Percentiles rank a stretch among this genome's conserved stretches.
Evolutionary conservation across 805 yeast genomes (phyloP).

Genomic region (Spathaspora girioi): DNA sequence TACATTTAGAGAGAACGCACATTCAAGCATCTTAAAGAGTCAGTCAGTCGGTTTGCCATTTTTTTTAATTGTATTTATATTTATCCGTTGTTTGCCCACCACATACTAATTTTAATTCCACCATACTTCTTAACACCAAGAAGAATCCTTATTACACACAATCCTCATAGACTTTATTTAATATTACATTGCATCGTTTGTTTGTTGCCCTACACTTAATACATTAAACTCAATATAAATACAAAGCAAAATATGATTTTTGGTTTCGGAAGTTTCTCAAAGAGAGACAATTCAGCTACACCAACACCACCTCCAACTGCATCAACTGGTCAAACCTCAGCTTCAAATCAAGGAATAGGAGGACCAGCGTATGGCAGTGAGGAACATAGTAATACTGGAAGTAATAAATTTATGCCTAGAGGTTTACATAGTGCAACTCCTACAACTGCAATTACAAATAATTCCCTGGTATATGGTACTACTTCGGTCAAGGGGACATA

Average conservation of each 20-base stretch:
- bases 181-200: neutral
- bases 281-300: conserved; percentile 17
- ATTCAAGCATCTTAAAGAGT: too few relatives aligned
- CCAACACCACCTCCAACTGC: conserved; percentile 6
- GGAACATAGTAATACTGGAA: neutral
- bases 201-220: neutral
- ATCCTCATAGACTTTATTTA: neutral
- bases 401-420: conserved; percentile 31
- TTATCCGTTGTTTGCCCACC: neutral
- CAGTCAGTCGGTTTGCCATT: neutral
- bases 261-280: conserved; percentile 35
- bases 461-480: conserved; percentile 66
- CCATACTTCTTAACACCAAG: neutral
- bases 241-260: conserved; percentile 18
- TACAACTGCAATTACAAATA: conserved; percentile 64
- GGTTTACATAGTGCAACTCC: conserved; percentile 45
- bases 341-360: neutral
- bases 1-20: too few relatives aligned
- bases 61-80: too few relatives aligned
- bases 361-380: neutral
- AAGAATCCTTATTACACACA: neutral
- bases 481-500: conserved; percentile 25
- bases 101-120: neutral
- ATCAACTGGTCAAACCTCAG: neutral
- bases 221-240: neutral